A percentile compares a stretch with the other conserved stretches of the same genome.
Conservation (phyloP, 345 rosid genomes). For the Fremontodendron californicum region DNA sequence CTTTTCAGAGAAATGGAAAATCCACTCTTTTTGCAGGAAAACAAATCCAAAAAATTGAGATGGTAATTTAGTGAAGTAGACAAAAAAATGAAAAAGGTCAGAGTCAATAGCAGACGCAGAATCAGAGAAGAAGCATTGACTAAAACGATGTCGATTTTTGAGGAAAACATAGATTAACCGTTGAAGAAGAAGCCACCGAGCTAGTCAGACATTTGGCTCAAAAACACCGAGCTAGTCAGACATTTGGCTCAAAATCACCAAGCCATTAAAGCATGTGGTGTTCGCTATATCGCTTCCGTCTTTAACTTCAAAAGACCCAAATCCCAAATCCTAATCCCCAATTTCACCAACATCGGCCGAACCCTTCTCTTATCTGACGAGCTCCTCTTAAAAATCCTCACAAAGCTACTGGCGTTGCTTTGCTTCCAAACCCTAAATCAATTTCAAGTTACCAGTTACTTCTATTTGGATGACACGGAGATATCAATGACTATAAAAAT, state of each 20-base stretch:
- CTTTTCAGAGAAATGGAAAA: too few relatives aligned
- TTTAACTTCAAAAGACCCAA: slow-evolving; percentile 36
- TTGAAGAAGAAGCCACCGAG: slow-evolving; percentile 45
- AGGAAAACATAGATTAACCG: slow-evolving; percentile 41
- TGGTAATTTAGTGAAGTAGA: neutral
- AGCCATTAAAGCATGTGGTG: slow-evolving; percentile 48
- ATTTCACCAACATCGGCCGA: slow-evolving; percentile 44
- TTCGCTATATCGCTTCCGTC: slow-evolving; percentile 55
- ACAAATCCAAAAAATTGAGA: neutral
- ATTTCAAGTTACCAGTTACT: too few relatives aligned
- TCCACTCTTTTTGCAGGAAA: neutral
- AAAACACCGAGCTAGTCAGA: slow-evolving; percentile 63
- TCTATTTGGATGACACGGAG: too few relatives aligned
- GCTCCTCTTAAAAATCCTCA: slow-evolving; percentile 59
- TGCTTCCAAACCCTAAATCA: too few relatives aligned
- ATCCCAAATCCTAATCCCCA: slow-evolving; percentile 42
- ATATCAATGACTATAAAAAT: too few relatives aligned
- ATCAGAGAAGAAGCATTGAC: neutral
- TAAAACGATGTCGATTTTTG: slow-evolving; percentile 41
- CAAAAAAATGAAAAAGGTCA: neutral
- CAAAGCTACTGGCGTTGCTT: too few relatives aligned
- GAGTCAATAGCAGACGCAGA: neutral
- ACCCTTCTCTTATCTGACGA: slow-evolving; percentile 72
- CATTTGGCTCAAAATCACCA: slow-evolving; percentile 46
- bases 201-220: too few relatives aligned